These are phyloP conservation scores for Lachancea waltii DNA, from an alignment of 805 yeast genomes.

Conservation along the genomic window DNA sequence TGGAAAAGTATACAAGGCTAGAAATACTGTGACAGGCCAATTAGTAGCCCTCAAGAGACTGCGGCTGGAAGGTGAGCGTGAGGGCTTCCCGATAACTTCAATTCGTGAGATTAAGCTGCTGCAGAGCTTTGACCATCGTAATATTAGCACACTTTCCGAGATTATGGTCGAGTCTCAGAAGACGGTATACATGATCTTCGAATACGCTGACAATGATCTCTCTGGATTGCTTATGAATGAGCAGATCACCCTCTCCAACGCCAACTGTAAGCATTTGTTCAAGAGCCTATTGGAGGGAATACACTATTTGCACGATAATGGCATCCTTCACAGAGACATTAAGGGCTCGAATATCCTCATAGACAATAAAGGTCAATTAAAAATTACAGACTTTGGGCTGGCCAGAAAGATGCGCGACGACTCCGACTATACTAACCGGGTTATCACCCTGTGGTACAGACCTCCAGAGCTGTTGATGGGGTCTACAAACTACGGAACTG, in stretches of 20 bases:
- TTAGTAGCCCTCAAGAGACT: conserved; percentile 83
- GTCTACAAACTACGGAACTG: conserved; percentile 81
- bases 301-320: conserved; percentile 57
- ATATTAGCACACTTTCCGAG: conserved; percentile 75
- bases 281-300: conserved; percentile 63
- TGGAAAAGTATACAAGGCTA: conserved; percentile 57
- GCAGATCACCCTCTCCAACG: conserved; percentile 50
- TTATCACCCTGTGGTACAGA: conserved; percentile 93
- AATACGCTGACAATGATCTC: conserved; percentile 88
- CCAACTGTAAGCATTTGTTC: conserved; percentile 61
- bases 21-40: conserved; percentile 57
- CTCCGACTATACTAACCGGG: conserved; percentile 77
- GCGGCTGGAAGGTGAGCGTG: conserved; percentile 79
- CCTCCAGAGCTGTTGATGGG: conserved; percentile 94
- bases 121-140: conserved; percentile 70
- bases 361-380: conserved; percentile 53
- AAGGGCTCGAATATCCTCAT: conserved; percentile 74
- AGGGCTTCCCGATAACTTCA: conserved; percentile 95
- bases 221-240: conserved; percentile 82
- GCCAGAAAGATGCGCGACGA: conserved; percentile 68
- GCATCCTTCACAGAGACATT: conserved; percentile 73
- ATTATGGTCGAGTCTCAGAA: conserved; percentile 71
- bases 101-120: conserved; percentile 82
- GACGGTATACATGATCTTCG: conserved; percentile 82
- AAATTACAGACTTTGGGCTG: conserved; percentile 77